Conservation (phyloP, 148 eudicot species). For the Cornus controversa region DNA sequence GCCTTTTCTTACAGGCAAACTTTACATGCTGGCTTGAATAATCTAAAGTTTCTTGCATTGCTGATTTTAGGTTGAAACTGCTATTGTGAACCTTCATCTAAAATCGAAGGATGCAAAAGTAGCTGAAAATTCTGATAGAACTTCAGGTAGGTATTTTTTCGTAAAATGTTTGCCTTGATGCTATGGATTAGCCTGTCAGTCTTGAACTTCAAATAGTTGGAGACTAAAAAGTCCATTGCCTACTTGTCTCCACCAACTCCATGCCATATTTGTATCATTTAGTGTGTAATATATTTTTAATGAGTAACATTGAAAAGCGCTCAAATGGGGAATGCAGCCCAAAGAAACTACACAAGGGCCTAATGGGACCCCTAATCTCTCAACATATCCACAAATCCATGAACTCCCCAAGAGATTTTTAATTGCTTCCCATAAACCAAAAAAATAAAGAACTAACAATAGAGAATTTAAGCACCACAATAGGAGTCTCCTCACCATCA, state of each 20-base stretch:
- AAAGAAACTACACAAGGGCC: no score
- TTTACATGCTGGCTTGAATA: slow-evolving; percentile 3
- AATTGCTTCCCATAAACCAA: no score
- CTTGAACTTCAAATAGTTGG: not conserved
- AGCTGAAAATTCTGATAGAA: slow-evolving; percentile 23
- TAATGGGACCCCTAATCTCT: no score
- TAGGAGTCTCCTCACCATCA: no score
- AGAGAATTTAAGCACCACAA: no score
- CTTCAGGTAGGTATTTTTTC: slow-evolving; percentile 38
- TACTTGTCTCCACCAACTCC: not conserved
- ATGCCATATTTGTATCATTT: not conserved
- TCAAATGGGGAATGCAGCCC: no score
- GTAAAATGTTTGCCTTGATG: not conserved
- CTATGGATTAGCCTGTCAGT: not conserved
- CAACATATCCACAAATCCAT: no score
- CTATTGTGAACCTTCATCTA: slow-evolving; percentile 40
- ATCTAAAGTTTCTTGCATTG: slow-evolving; percentile 15
- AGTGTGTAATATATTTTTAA: not conserved
- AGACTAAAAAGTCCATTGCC: not conserved
- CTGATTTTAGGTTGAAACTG: slow-evolving; percentile 40
- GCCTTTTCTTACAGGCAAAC: not conserved
- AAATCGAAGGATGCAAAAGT: slow-evolving; percentile 27
- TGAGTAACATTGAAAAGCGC: no score
- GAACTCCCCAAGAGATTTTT: no score
- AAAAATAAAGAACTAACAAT: no score